These are phyloP conservation scores for Rosa hybrid DNA, from an alignment of 331 rosid species.

Conservation along the genomic window DNA sequence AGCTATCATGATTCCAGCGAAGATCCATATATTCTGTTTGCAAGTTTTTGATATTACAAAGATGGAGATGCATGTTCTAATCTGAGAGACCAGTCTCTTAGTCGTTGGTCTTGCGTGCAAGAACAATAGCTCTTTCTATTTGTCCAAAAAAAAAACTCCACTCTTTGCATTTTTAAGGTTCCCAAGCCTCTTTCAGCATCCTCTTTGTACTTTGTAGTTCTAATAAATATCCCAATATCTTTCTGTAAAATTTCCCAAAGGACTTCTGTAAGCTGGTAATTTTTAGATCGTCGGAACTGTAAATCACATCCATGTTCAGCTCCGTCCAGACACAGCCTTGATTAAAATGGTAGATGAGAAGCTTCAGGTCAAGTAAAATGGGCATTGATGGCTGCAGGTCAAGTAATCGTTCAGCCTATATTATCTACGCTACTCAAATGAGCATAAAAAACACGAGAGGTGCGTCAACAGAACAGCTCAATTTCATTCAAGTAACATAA, in stretches of 20 bases:
- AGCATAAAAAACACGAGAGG: neutral
- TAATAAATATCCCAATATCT: neutral
- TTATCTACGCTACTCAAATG: neutral
- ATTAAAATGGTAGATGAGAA: neutral
- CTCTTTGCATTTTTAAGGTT: neutral
- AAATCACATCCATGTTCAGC: neutral
- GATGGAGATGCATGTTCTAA: neutral
- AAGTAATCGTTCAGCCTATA: too few species aligned
- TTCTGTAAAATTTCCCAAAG: neutral
- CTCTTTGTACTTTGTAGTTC: neutral
- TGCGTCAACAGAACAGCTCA: neutral
- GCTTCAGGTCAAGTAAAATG: neutral
- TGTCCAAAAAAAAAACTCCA: too few species aligned
- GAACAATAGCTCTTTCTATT: neutral
- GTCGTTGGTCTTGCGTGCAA: neutral
- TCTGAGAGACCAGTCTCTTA: neutral
- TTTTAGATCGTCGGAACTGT: neutral
- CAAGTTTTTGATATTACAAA: neutral
- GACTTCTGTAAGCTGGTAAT: neutral
- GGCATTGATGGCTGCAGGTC: too few species aligned
- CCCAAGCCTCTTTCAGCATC: neutral
- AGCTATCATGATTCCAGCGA: neutral
- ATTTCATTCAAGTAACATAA: neutral
- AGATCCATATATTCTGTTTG: neutral
- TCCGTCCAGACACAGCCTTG: neutral